Evolutionary conservation across 306 rosid genomes (phyloP), one percentile per base, ranked within the genome.

Genomic region (Arachis hypogaea): DNA sequence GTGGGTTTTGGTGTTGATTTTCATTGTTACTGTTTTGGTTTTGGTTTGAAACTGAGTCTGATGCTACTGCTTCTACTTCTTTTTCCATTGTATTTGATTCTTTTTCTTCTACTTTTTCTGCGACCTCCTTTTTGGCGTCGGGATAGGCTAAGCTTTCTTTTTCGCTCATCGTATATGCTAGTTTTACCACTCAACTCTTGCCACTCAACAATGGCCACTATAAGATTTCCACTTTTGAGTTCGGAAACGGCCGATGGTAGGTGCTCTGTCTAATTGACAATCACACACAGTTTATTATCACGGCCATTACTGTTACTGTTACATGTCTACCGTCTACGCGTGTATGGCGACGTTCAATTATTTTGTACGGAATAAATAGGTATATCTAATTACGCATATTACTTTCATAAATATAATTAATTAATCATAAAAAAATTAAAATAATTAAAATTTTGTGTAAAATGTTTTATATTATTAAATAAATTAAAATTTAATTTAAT

Each of bases 1-100:
- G 11, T 4, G 64, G 10, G 63, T 11, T 49, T n/a, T 45, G 65
- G n/a, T 71, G 66, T 66, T 68, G 77, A 47, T 50, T 46, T 52
- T 16, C 67, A 38, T 47, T 10, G 6, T 47, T 75, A 18, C 45
- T 46, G 61, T 14, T 68, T 38, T 11, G 40, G 2, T 63, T 63
- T 38, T 69, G 74, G 1, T 50, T 58, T 29, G 57, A n/a, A 9
- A 43, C 45, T 64, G 38, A 33, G 38, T 44, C 14, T 10, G 0
- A 12, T 59, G 66, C 50, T 49, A 44, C 58, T 7, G 45, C 56
- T 16, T 64, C 4, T 62, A 66, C 43, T 29, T 29, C 59, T 40
- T 56, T 44, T 42, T 64, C 9, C 71, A 36, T 63, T 52, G 7
- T 36, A 1, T 33, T 11, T 54, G 44, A 16, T 61, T 72, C 55